Conservation (phyloP, 495 filamentous ascomycete genomes). For the Penicillium chermesinum region DNA sequence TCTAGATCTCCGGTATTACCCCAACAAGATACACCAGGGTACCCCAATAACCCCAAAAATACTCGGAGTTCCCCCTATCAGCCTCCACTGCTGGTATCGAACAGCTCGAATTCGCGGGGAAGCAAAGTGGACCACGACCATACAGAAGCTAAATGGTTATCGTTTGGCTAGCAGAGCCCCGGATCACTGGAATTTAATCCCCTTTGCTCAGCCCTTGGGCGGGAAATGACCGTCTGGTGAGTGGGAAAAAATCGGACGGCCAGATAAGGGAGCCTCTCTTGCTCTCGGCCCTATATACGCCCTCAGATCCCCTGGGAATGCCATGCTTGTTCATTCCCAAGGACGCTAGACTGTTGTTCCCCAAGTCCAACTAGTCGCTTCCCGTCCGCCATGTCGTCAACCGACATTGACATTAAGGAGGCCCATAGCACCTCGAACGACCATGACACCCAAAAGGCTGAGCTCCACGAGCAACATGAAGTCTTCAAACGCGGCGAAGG, state of each 20-base stretch:
- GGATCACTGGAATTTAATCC: not conserved
- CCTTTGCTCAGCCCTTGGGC: not conserved
- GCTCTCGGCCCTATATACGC: conserved; percentile 8
- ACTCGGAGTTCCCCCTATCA: not conserved
- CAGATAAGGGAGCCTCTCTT: conserved; percentile 9
- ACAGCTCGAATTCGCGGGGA: conserved; percentile 14
- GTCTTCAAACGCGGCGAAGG: conserved; percentile 48
- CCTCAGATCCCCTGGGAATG: not conserved
- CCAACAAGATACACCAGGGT: conserved; percentile 2
- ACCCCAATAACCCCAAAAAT: not conserved
- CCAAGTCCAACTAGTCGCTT: too few species aligned
- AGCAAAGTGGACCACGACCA: conserved; percentile 8
- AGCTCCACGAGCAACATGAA: conserved; percentile 32
- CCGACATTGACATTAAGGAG: conserved; percentile 19
- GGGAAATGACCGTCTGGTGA: conserved; percentile 3
- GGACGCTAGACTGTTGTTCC: too few species aligned
- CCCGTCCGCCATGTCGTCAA: conserved; percentile 5
- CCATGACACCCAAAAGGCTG: conserved; percentile 11
- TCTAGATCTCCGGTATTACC: not conserved
- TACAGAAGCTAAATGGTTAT: conserved; percentile 3
- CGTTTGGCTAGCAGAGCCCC: not conserved
- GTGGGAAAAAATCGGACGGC: conserved; percentile 2
- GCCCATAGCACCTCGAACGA: conserved; percentile 6
- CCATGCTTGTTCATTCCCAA: too few species aligned
- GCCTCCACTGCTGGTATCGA: conserved; percentile 9